phyloP scores from a whole-genome alignment of 768 basidiomycete species.

The Hygrophoropsis aurantiaca region DNA sequence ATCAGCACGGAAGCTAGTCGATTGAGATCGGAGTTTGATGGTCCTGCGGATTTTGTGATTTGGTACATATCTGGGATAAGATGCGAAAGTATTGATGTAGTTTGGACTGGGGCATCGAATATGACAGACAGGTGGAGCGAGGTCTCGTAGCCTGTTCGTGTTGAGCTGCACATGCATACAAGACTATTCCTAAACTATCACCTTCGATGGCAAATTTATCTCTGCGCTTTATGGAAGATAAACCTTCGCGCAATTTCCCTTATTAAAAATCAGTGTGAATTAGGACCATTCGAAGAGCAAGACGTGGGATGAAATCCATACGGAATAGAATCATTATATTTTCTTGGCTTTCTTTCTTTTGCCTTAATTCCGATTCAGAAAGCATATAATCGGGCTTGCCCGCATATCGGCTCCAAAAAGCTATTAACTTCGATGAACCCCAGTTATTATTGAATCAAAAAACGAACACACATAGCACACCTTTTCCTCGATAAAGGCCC shows the following conservation, averaged over 20 bases:
- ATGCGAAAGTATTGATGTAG: conserved; percentile 58
- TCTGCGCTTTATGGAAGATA: conserved; percentile 55
- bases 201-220: conserved; percentile 73
- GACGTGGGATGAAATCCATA: conserved; percentile 33
- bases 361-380: conserved; percentile 27
- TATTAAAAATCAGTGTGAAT: conserved; percentile 1
- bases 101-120: conserved; percentile 62
- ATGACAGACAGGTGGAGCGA: conserved; percentile 65
- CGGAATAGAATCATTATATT: conserved; percentile 75
- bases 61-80: conserved; percentile 53
- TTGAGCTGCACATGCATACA: neutral
- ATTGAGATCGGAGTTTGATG: conserved; percentile 7
- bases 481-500: conserved; percentile 63
- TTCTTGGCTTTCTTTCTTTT: conserved; percentile 53
- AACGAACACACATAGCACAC: conserved; percentile 35
- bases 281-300: too few relatives aligned
- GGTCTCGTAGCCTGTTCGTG: conserved; percentile 63
- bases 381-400: neutral
- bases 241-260: conserved; percentile 80
- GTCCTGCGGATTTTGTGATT: conserved; percentile 10
- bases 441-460: neutral
- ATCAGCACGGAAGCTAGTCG: conserved; percentile 40
- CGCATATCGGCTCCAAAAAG: conserved; percentile 46
- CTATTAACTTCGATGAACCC: conserved; percentile 41
- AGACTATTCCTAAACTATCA: neutral